Evolutionary conservation across 768 basidiomycete genomes (phyloP).

Genomic region (Kockovaella imperatae): DNA sequence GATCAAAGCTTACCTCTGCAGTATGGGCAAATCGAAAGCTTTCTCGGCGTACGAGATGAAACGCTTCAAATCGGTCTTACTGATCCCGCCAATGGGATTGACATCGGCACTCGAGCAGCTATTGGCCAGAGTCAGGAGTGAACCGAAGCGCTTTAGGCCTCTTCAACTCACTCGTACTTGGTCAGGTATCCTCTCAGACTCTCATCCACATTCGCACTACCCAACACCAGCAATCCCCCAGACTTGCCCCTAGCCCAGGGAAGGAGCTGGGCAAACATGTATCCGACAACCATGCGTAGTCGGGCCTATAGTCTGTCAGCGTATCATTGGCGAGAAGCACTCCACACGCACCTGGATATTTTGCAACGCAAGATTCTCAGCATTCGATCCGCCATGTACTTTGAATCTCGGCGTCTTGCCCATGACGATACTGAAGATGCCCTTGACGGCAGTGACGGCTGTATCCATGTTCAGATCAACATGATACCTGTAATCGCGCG

Average conservation of each 20-base stretch:
- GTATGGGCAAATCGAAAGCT: constrained; percentile 75
- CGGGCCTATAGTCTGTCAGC: constrained; percentile 56
- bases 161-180: constrained; percentile 73
- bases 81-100: constrained; percentile 96
- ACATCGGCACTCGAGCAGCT: constrained; percentile 65
- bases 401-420: constrained; percentile 65
- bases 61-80: constrained; percentile 92
- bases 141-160: neutral
- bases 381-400: constrained; percentile 72
- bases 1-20: constrained; percentile 55
- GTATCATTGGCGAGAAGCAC: too few species aligned
- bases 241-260: constrained; percentile 79
- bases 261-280: constrained; percentile 87
- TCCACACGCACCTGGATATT: constrained; percentile 80
- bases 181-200: constrained; percentile 94
- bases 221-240: constrained; percentile 88
- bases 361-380: constrained; percentile 93
- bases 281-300: constrained; percentile 86
- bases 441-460: constrained; percentile 72
- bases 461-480: constrained; percentile 93
- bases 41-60: constrained; percentile 79
- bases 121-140: neutral
- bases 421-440: constrained; percentile 77
- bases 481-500: constrained; percentile 61
- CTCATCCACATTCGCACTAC: constrained; percentile 97